phyloP scores from a whole-genome alignment of 2,329 filamentous ascomycete genomes.

The Chrysosporium keratinophilum region DNA sequence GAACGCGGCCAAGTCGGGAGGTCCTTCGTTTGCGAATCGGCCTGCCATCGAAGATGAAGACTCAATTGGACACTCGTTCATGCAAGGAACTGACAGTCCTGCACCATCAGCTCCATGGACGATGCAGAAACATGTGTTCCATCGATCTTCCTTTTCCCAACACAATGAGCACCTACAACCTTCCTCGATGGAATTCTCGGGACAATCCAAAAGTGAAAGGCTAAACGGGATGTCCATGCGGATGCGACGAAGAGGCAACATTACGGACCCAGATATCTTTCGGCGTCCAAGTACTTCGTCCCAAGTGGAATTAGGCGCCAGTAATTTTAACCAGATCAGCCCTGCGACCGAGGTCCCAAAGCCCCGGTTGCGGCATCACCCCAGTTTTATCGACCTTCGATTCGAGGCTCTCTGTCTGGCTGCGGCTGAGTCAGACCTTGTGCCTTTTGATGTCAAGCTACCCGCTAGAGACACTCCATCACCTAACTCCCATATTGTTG shows the following conservation, averaged over 20 bases:
- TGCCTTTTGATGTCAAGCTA: background rate
- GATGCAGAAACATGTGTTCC: constrained; percentile 8
- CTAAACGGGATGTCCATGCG: constrained; percentile 20
- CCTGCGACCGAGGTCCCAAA: constrained; percentile 9
- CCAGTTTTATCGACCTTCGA: constrained; percentile 15
- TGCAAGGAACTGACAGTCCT: background rate
- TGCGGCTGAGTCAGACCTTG: background rate
- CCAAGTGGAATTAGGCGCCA: constrained; percentile 18
- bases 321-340: background rate
- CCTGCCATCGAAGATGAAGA: background rate
- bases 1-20: background rate
- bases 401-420: constrained; percentile 10
- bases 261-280: constrained; percentile 34
- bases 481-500: background rate
- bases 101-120: background rate
- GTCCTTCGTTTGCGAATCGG: background rate
- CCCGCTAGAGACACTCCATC: background rate
- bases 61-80: background rate
- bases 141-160: constrained; percentile 15
- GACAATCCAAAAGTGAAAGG: constrained; percentile 24
- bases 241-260: constrained; percentile 29
- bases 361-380: constrained; percentile 15
- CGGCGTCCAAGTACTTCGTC: constrained; percentile 27
- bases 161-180: constrained; percentile 14
- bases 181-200: constrained; percentile 17